Evolutionary conservation across 495 filamentous ascomycete genomes (phyloP).

Genomic region (Aspergillus sparsus): DNA sequence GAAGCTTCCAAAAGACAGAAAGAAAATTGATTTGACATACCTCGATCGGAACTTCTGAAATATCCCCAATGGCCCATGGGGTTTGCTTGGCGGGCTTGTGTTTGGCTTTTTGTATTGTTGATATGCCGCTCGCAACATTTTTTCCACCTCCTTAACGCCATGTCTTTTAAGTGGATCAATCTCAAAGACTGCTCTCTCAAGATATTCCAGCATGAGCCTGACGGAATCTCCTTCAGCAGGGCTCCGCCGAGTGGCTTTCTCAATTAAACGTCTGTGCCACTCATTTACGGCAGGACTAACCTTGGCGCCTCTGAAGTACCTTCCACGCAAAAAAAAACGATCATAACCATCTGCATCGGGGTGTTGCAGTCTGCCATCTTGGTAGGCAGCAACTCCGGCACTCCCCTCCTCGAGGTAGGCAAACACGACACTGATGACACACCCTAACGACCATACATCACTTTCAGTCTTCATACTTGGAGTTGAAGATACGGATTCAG

Average conservation of each 20-base stretch:
- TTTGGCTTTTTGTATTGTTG: not conserved
- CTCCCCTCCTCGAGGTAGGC: constrained; percentile 4
- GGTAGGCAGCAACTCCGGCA: not conserved
- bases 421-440: constrained; percentile 6
- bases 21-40: not conserved
- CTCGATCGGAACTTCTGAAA: not conserved
- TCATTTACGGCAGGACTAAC: not conserved
- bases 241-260: not conserved
- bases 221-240: not conserved
- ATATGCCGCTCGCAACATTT: not conserved
- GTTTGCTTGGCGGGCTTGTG: not conserved
- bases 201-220: not conserved
- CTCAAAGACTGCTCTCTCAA: constrained; percentile 3
- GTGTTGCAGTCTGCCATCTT: not conserved
- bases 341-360: not conserved
- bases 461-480: not conserved
- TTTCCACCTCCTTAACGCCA: not conserved
- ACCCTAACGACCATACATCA: constrained; percentile 14
- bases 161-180: not conserved
- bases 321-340: not conserved
- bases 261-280: not conserved
- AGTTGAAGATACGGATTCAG: not conserved
- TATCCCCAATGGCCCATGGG: not conserved
- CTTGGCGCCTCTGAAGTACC: not conserved
- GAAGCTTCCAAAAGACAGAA: too few relatives aligned